Base-by-base conservation (phyloP, 1,284 basidiomycete genomes). In the Cutaneotrichosporon mucoides region DNA sequence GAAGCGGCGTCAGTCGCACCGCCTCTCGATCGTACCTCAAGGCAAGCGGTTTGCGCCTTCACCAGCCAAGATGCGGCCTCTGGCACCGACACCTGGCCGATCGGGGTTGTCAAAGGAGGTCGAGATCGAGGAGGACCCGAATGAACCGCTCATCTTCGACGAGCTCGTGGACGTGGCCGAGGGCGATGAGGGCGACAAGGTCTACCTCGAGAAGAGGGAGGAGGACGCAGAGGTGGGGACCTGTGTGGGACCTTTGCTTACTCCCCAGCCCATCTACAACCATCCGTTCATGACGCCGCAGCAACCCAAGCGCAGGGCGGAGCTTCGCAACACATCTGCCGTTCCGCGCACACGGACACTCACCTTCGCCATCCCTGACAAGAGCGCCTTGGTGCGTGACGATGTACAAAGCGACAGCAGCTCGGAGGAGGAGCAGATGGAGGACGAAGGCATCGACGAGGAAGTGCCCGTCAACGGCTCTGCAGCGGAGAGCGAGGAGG, bases 31-130 rank as follows among this genome's bases (percentile, higher is more conserved):
- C 15, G 73, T 77, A 4, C 75, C 75, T 0, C 34, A 62, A 2
- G 73, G 72, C 24, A 69, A 68, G 55, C 65, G 64, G 2, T 77
- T 77, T 50, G 63, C 67, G 7, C 75, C 75, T 38, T 70, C 73
- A 3, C 73, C 70, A 0, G 65, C 62, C n/a, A 71, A 68, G 47
- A 24, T 24, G 24, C 24, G 24, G 2, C 24, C 24, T 3, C 24
- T 24, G 24, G 24, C 24, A 2, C 24, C 24, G 24, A 24, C 24
- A 3, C 24, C 24, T 3, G 24, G 24, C 24, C 24, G 24, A 24
- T 24, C 24, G 3, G 24, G 24, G 2, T 24, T 59, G 36, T 61
- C 4, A 6, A 57, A 59, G 46, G 56, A 64, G 4, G 53, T 61
- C 24, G 55, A 37, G 34, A 10, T 12, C 8, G 35, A 47, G 13